These are phyloP conservation scores for Oryza coarctata DNA, from an alignment of 176 grass and related monocot species.

Conservation along the genomic window DNA sequence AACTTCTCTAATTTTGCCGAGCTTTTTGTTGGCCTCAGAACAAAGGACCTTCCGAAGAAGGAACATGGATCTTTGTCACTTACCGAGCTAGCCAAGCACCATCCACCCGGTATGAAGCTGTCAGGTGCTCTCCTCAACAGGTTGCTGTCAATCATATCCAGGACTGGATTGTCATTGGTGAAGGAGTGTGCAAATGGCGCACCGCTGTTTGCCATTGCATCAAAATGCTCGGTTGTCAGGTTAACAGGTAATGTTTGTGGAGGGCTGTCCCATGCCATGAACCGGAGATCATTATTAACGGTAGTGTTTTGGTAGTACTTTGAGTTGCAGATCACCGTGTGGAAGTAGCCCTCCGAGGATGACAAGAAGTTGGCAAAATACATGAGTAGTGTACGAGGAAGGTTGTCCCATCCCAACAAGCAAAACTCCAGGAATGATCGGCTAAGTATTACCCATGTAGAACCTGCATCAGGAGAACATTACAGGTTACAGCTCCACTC, in stretches of 20 bases:
- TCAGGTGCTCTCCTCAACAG: conserved; percentile 49
- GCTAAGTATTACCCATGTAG: conserved; percentile 77
- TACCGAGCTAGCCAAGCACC: conserved; percentile 66
- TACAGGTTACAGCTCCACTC: neutral
- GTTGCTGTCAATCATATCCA: conserved; percentile 71
- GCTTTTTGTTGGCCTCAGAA: conserved; percentile 49
- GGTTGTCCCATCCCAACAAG: conserved; percentile 85
- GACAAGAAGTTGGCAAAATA: conserved; percentile 92
- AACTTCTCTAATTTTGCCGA: conserved; percentile 73
- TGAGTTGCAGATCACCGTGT: conserved; percentile 97
- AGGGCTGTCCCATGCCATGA: conserved; percentile 78
- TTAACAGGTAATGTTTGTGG: conserved; percentile 55
- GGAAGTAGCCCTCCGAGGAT: conserved; percentile 89
- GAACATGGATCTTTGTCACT: conserved; percentile 60
- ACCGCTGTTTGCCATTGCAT: conserved; percentile 58
- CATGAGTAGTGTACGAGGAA: conserved; percentile 89
- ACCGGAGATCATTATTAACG: conserved; percentile 70
- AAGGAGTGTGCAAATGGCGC: conserved; percentile 67
- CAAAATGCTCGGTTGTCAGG: conserved; percentile 62
- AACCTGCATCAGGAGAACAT: conserved; percentile 52
- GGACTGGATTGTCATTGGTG: conserved; percentile 33
- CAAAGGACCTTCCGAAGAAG: conserved; percentile 50
- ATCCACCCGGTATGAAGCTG: conserved; percentile 70
- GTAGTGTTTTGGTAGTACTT: conserved; percentile 96
- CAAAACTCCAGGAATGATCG: conserved; percentile 90